Evolutionary conservation across 2,329 filamentous ascomycete genomes (phyloP).

Genomic region (Aspergillus sp.): DNA sequence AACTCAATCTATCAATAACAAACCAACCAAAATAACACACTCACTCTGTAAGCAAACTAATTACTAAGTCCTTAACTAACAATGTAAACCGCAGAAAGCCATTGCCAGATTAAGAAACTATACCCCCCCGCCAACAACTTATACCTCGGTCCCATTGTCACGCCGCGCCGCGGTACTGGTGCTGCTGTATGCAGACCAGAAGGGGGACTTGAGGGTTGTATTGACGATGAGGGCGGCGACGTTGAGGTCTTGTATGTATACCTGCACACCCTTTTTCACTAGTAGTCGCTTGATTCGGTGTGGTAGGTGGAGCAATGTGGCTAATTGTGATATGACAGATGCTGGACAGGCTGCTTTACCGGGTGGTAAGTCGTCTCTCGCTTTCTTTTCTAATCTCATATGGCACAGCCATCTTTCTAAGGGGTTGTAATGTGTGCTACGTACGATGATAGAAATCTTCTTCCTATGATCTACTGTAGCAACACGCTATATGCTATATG

Average conservation of each 20-base stretch:
- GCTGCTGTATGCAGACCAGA: slow-evolving; percentile 80
- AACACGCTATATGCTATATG: too few relatives aligned
- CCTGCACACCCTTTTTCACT: neutral
- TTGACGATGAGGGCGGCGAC: slow-evolving; percentile 63
- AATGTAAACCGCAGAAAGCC: slow-evolving; percentile 45
- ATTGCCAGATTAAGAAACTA: slow-evolving; percentile 60
- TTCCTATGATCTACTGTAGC: too few relatives aligned
- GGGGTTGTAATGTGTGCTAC: neutral
- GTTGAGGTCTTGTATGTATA: slow-evolving; percentile 57
- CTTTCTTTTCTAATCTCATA: neutral
- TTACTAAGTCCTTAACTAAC: neutral
- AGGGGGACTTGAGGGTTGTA: slow-evolving; percentile 72
- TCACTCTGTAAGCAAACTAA: neutral
- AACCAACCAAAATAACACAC: neutral
- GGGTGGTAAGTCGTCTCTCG: slow-evolving; percentile 64
- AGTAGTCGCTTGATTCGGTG: neutral
- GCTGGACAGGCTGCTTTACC: slow-evolving; percentile 88
- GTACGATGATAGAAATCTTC: neutral
- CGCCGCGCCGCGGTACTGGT: slow-evolving; percentile 85
- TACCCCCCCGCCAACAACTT: slow-evolving; percentile 59
- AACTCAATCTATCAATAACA: too few relatives aligned
- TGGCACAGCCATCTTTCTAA: too few relatives aligned
- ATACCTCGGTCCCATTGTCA: slow-evolving; percentile 57
- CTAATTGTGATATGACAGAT: slow-evolving; percentile 35
- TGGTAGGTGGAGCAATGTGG: neutral